Percentiles rank a stretch among this genome's conserved stretches.
Conservation (phyloP, 305 asterid genomes). For the Rubia tinctorum region DNA sequence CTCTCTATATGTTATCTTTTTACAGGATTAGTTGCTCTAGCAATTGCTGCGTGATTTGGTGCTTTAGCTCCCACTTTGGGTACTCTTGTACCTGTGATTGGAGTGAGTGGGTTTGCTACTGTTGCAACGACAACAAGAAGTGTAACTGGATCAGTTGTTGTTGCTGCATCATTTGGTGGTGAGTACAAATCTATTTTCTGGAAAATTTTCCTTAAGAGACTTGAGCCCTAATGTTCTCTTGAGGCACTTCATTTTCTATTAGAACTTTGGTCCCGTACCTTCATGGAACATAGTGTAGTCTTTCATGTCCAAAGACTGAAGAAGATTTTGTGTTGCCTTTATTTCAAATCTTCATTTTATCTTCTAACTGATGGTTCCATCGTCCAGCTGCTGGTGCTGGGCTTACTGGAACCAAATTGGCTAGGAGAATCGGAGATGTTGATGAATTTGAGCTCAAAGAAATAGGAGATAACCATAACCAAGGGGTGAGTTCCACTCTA, state of each 20-base stretch:
- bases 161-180: constrained; percentile 99
- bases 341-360: neutral
- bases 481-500: constrained; percentile 64
- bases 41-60: constrained; percentile 92
- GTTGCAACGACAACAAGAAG: constrained; percentile 96
- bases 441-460: constrained; percentile 94
- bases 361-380: constrained; percentile 20
- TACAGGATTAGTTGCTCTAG: constrained; percentile 98
- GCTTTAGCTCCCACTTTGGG: constrained; percentile 96
- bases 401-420: constrained; percentile 95
- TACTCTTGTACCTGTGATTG: constrained; percentile 82
- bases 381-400: constrained; percentile 99
- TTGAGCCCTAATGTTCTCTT: constrained; percentile 15
- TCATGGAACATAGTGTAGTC: neutral
- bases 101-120: constrained; percentile 94
- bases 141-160: constrained; percentile 97
- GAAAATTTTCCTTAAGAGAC: constrained; percentile 5
- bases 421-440: constrained; percentile 90
- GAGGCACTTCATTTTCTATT: constrained; percentile 3
- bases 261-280: constrained; percentile 10
- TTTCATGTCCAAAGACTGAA: neutral
- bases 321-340: neutral
- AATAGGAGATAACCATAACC: constrained; percentile 85
- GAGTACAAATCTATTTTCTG: constrained; percentile 24
- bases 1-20: constrained; percentile 16